These are phyloP conservation scores for Penicillium sp. DNA, from an alignment of 2,329 filamentous ascomycete species.

Conservation along the genomic window DNA sequence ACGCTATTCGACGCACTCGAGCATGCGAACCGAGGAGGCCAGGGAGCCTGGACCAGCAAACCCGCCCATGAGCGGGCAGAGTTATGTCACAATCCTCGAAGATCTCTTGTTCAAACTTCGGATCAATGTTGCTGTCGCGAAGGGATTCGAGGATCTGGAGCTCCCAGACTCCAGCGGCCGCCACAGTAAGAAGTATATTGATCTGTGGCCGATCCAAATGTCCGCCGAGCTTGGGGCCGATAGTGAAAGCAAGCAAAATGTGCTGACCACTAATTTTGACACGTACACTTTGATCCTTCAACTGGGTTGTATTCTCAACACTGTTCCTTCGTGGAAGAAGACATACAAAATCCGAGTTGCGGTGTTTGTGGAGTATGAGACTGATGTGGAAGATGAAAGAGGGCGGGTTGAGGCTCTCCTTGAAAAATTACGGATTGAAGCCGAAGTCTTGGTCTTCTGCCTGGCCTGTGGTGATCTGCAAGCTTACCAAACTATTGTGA, in stretches of 20 bases:
- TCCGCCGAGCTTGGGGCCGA: conserved; percentile 74
- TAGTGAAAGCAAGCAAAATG: conserved; percentile 59
- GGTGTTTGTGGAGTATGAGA: conserved; percentile 87
- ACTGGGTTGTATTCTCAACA: conserved; percentile 78
- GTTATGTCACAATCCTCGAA: conserved; percentile 79
- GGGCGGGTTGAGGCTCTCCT: conserved; percentile 69
- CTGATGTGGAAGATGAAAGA: conserved; percentile 75
- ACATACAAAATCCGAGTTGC: conserved; percentile 71
- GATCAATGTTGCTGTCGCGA: conserved; percentile 80
- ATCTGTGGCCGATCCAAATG: conserved; percentile 93
- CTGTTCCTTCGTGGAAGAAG: conserved; percentile 75
- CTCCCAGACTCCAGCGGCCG: conserved; percentile 60
- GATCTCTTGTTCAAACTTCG: conserved; percentile 74
- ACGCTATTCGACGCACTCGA: conserved; percentile 13
- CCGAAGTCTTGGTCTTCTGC: conserved; percentile 76
- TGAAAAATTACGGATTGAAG: conserved; percentile 78
- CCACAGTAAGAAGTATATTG: conserved; percentile 73
- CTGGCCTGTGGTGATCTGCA: conserved; percentile 69
- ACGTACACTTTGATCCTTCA: conserved; percentile 87
- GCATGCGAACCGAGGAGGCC: conserved; percentile 9
- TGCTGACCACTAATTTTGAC: conserved; percentile 86
- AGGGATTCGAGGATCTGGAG: conserved; percentile 74
- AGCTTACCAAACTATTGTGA: conserved; percentile 75
- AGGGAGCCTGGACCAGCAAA: conserved; percentile 69
- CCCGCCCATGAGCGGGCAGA: conserved; percentile 65